These are phyloP conservation scores for Iberis pinnata DNA, from an alignment of 345 rosid species.

Conservation along the genomic window DNA sequence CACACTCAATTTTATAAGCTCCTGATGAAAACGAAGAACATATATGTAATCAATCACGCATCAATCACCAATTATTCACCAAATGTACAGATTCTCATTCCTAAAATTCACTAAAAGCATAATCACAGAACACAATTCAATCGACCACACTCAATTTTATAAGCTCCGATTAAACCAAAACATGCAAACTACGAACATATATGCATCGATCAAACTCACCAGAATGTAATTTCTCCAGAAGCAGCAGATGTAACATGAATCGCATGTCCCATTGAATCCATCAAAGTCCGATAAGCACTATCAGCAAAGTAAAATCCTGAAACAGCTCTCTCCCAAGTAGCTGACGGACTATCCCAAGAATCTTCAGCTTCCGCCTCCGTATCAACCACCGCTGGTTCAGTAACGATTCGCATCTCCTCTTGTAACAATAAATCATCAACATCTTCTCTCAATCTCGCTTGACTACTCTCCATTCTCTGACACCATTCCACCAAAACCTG, in stretches of 20 bases:
- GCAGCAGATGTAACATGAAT: slow-evolving; percentile 51
- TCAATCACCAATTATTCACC: too few relatives aligned
- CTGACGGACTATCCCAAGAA: slow-evolving; percentile 28
- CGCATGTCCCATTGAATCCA: slow-evolving; percentile 78
- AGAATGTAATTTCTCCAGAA: slow-evolving; percentile 52
- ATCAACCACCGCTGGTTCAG: background rate
- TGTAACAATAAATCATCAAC: slow-evolving; percentile 35
- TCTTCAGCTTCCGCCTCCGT: slow-evolving; percentile 9
- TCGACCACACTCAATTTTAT: background rate
- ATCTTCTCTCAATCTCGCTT: slow-evolving; percentile 45
- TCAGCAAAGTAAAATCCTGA: slow-evolving; percentile 43
- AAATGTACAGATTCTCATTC: too few relatives aligned
- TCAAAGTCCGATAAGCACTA: slow-evolving; percentile 49
- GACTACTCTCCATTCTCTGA: slow-evolving; percentile 51
- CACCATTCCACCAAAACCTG: slow-evolving; percentile 57
- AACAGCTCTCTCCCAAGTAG: slow-evolving; percentile 25
- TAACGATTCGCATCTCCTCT: slow-evolving; percentile 21
- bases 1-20: background rate
- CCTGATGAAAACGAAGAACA: too few relatives aligned
- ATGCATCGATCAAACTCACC: slow-evolving; percentile 34
- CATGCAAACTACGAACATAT: too few relatives aligned
- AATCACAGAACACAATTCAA: background rate
- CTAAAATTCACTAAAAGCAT: background rate
- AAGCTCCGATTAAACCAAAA: background rate
- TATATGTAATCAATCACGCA: background rate